Base-by-base conservation (phyloP, 179 eudicot genomes). In the Sideroxylon spinosum region DNA sequence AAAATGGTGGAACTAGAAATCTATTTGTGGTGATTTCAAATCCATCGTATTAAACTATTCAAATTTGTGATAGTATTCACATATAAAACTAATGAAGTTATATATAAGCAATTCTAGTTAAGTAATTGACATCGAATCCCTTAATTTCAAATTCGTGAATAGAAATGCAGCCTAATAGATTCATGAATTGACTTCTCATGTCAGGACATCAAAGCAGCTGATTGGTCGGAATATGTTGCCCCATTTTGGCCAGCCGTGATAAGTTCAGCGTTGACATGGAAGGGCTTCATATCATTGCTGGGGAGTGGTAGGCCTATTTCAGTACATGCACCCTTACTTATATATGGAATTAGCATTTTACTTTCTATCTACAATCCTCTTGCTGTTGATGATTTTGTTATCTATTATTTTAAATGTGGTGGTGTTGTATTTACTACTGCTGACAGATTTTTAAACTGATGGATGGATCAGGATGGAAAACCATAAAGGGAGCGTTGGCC, bases 181-280 rank as follows among this genome's bases (percentile, higher is more conserved):
- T 9, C 14, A 10, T 67, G 29, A 57, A 11, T 73, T 28, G 20
- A 65, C 22, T 72, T 37, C 13, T 53, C 53, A 8, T 72, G 74
- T 65, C 86, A 95, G 99, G 99, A 93, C 78, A 87, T 95, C 63
- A 95, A 87, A 85, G 65, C 88, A 69, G 99, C 88, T 79, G 98
- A 95, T 78, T 95, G 99, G 99, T 88, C 98, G 0, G 86, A 88
- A 48, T 50, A 93, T 77, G 98, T 95, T 68, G 95, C 98, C n/a
- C 99, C 98, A 29, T 95, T 95, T 83, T 95, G 99, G 99, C 98
- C 99, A 3, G 99, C 99, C 37, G 99, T 95, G 23, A 89, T 93
- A 79, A 91, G 86, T 56, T 83, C 97, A 63, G 99, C 99, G 19
- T 82, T 93, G 82, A 84, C 98, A 73, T 95, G 97, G 98, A 91